A percentile compares a stretch with the other conserved stretches of the same genome.
phyloP scores from a whole-genome alignment of 2,329 filamentous ascomycete genomes.

The Penicillium paneum region DNA sequence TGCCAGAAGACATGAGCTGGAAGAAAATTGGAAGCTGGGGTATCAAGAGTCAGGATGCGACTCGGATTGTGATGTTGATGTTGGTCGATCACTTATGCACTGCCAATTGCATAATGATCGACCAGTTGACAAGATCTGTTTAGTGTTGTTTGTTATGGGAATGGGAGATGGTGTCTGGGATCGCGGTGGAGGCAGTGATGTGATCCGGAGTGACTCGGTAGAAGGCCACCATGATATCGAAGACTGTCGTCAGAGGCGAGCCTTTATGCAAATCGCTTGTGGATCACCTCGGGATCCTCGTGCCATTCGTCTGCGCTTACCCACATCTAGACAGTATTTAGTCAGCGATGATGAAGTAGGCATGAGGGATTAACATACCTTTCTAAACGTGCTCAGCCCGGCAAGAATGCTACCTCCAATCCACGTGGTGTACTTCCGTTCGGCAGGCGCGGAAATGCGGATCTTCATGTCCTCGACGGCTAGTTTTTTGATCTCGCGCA shows the following conservation, averaged over 20 bases:
- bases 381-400: conserved; percentile 95
- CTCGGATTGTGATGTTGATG: conserved; percentile 17
- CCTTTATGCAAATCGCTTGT: conserved; percentile 85
- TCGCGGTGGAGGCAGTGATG: background rate
- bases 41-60: conserved; percentile 30
- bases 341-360: background rate
- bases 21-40: conserved; percentile 18
- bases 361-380: conserved; percentile 57
- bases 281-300: conserved; percentile 98
- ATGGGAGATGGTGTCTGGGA: background rate
- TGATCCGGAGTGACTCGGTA: background rate
- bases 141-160: background rate
- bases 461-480: conserved; percentile 99
- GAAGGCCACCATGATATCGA: background rate
- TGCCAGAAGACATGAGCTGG: conserved; percentile 6
- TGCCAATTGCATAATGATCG: conserved; percentile 4
- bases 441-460: conserved; percentile 96
- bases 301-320: conserved; percentile 99
- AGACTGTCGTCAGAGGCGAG: background rate
- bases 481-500: conserved; percentile 87
- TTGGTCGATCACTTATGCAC: conserved; percentile 12
- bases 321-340: conserved; percentile 74
- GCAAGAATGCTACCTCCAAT: conserved; percentile 97
- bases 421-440: conserved; percentile 98
- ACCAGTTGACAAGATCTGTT: background rate